Evolutionary conservation across 768 basidiomycete species (phyloP), one percentile per base, ranked within the genome.

Genomic region (Cyathus striatus): DNA sequence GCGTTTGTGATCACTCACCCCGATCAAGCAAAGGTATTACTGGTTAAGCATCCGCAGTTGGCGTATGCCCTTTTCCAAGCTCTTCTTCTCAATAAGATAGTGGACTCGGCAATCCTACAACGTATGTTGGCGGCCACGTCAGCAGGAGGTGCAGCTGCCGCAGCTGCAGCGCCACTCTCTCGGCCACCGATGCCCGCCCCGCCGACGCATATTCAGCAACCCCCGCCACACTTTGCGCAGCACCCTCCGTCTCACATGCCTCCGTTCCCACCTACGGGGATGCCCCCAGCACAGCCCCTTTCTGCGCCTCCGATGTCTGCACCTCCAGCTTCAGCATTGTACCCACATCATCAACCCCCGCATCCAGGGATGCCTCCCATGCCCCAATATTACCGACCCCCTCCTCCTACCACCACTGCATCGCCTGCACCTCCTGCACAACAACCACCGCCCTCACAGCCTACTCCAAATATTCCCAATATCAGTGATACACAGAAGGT

Each of bases 31-130:
- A 75, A 83, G 41, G 69, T 75, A 1, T 68, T 98, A 27, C 75
- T 99, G 34, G 68, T 80, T 20, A 73, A 81, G 14, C 86, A 97
- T 53, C 96, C 96, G 14, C 95, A 98, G 64, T 76, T 96, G 4
- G 86, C 92, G 2, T 98, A 97, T 60, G 96, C 96, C 3, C 74
- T 98, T 12, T 96, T 98, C 72, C 94, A 97, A 65, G 87, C 90
- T 0, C 76, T 99, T 49, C 69, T 98, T 6, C 66, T 97, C 38
- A 90, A 94, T 75, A 90, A 93, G 54, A 90, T 98, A 14, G 89
- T 98, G 30, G 93, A 97, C 50, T 78, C 88, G 2, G 77, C 80
- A 4, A 81, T 96, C 38, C 71, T 99, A 2, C 80, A 89, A 56
- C 84, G 90, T 50, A 73, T 75, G 73, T 59, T 71, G 21, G 71